These are phyloP conservation scores for Microbotryum silenes-acaulis DNA, from an alignment of 1,284 basidiomycete species.

Conservation along the genomic window DNA sequence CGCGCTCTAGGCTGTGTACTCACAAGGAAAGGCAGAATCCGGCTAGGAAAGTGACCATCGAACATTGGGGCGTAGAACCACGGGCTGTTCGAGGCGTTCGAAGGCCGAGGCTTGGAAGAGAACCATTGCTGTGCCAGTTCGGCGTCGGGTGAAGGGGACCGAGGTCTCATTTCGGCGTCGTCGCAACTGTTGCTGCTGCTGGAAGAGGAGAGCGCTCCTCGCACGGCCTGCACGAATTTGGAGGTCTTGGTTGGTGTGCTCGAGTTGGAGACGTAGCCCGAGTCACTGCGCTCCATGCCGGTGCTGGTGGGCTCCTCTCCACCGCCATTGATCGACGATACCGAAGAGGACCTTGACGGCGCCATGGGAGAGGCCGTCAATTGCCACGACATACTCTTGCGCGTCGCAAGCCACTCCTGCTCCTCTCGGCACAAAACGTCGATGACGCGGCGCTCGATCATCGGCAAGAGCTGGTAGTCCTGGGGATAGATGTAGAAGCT, in stretches of 20 bases:
- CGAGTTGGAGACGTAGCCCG: constrained; percentile 13
- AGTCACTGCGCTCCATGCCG: constrained; percentile 29
- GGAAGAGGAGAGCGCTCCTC: constrained; percentile 10
- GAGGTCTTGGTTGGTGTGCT: not conserved
- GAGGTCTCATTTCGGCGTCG: too few species aligned
- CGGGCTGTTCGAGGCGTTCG: constrained; percentile 46
- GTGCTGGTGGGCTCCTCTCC: constrained; percentile 8
- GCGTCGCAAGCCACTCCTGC: constrained; percentile 14
- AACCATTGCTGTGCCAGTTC: too few species aligned
- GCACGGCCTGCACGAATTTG: not conserved
- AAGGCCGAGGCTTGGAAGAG: not conserved
- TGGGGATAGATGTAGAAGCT: constrained; percentile 86
- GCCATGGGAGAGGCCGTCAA: too few species aligned
- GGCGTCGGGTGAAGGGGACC: too few species aligned
- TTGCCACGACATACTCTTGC: not conserved
- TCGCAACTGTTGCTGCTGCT: too few species aligned
- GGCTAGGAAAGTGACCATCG: constrained; percentile 90
- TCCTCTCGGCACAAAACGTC: constrained; percentile 21
- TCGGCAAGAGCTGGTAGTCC: constrained; percentile 46
- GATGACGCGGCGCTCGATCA: constrained; percentile 20
- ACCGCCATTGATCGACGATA: too few species aligned
- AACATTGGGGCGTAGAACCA: constrained; percentile 92
- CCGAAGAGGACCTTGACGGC: too few species aligned
- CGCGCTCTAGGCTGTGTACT: not conserved
- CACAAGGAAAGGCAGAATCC: constrained; percentile 76